Evolutionary conservation across 305 asterid species (phyloP), one percentile per base, ranked within the genome.

Genomic region (Andrographis paniculata): DNA sequence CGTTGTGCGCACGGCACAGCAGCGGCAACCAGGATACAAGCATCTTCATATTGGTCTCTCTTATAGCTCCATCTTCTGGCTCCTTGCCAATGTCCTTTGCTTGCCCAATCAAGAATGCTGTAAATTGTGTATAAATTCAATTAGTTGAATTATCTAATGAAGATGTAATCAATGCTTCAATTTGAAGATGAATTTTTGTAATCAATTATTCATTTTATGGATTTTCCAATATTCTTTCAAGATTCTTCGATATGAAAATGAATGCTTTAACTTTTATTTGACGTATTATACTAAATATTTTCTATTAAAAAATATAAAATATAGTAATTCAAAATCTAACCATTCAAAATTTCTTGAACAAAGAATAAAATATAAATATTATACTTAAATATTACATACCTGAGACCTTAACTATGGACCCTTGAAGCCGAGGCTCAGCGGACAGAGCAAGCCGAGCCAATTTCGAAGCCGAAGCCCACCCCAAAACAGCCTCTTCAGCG

Each of bases 371-470:
- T n/a, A n/a, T n/a, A n/a, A n/a, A n/a, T n/a, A n/a, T 14, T 16
- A 2, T 18, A 43, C 13, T 9, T 5, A 42, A 43, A 17, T 20
- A 4, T 45, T 16, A 1, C 14, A 41, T 62, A 79, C 95, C 97
- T 49, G 94, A 75, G 50, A 79, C 70, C 69, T 81, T 84, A 45
- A 87, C 88, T 9, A 88, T 46, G 27, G 76, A 71, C 23, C 84
- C 86, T 59, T 88, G 97, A 9, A 84, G 78, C 36, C 88, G 70
- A 21, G 87, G 87, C 68, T 84, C 95, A 48, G 93, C 76, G 14
- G 74, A 64, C 0, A 88, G 58, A 60, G 87, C 70, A 10, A 84
- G 77, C 89, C 76, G 59, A 56, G 93, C 93, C 73, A 88, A 55
- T 9, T 72, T 77, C 3, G 75, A 58, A 48, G 86, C 89, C 41